Evolutionary conservation across 306 rosid genomes (phyloP).

Genomic region (Parietaria judaica): DNA sequence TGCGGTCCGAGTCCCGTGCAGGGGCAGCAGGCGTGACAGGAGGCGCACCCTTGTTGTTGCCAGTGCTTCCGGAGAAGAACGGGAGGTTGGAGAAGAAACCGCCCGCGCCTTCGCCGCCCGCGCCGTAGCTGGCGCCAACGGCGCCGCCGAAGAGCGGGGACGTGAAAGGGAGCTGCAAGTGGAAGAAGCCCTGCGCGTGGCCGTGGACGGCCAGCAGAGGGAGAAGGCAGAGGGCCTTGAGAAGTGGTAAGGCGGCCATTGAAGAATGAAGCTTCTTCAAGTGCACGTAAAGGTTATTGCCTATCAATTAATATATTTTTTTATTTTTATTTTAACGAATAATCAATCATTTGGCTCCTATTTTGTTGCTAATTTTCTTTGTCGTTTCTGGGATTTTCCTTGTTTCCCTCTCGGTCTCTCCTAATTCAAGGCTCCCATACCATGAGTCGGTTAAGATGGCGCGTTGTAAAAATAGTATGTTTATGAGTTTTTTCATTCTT

Average conservation of each 20-base stretch:
- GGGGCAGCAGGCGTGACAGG: background rate
- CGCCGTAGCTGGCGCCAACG: background rate
- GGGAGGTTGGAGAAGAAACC: background rate
- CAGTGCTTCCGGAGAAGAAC: background rate
- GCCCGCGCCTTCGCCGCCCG: background rate
- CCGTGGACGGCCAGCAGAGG: slow-evolving; percentile 23
- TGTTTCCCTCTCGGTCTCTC: slow-evolving; percentile 29
- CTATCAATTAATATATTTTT: background rate
- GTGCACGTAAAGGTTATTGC: slow-evolving; percentile 9
- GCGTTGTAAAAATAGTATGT: background rate
- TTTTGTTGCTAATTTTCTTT: background rate
- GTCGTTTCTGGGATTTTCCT: slow-evolving; percentile 8
- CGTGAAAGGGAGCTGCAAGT: background rate
- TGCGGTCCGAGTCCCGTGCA: background rate
- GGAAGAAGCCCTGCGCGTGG: slow-evolving; percentile 5
- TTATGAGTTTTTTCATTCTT: background rate
- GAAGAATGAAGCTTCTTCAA: slow-evolving; percentile 22
- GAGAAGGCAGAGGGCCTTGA: slow-evolving; percentile 19
- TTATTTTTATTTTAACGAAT: background rate
- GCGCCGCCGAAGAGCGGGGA: background rate
- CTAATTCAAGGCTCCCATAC: slow-evolving; percentile 11
- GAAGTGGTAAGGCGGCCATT: slow-evolving; percentile 31
- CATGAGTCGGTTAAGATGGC: slow-evolving; percentile 7
- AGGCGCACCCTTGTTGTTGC: background rate
- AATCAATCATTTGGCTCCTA: background rate